Base-by-base conservation (phyloP, 2,329 filamentous ascomycete species). In the Amauroascus verrucosus region DNA sequence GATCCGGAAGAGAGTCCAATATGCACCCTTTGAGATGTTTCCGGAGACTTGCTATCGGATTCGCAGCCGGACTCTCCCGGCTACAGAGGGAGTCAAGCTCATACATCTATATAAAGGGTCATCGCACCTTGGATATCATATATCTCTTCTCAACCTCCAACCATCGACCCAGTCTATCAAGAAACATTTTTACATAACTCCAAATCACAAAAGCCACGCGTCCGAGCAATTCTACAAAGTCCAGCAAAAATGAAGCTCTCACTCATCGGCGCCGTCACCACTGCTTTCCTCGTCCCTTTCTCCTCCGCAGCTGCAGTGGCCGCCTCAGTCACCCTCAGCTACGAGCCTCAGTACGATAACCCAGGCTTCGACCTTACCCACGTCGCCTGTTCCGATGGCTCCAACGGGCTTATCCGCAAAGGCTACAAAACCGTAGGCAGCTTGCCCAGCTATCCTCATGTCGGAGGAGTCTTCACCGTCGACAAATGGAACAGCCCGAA, bases 331-430 rank as follows among this genome's bases (percentile, higher is more conserved):
- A 67, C 63, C 67, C 84, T 89, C 63, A 84, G 83, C 59, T 91
- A 83, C 69, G 86, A 90, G 70, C 70, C 72, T 18, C 81, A 77
- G 64, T 93, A 87, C 71, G 86, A 90, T 64, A 72, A 83, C 58
- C 66, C 65, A 44, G 59, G 60, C 56, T 77, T 81, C 54, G 73
- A 78, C 43, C 66, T 90, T 52, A 74, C 69, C 32, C 66, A 63
- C 4, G 76, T 88, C 43, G 28, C 65, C 46, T 72, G 70, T 60
- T 70, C 68, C 9, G 59, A 70, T 51, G 69, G 69, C 6, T 20
- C 33, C 30, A 63, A 69, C 53, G 69, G 69, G 20, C 63, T 72
- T 16, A 46, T 63, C 9, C 51, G 18, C 7, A 61, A 64, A 47
- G 67, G 65, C 46, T 70, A 63, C 56, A 58, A 45, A 1, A 75